These are phyloP conservation scores for Leishmania guyanensis DNA, from an alignment of 208 protist genomes.

Conservation along the genomic window DNA sequence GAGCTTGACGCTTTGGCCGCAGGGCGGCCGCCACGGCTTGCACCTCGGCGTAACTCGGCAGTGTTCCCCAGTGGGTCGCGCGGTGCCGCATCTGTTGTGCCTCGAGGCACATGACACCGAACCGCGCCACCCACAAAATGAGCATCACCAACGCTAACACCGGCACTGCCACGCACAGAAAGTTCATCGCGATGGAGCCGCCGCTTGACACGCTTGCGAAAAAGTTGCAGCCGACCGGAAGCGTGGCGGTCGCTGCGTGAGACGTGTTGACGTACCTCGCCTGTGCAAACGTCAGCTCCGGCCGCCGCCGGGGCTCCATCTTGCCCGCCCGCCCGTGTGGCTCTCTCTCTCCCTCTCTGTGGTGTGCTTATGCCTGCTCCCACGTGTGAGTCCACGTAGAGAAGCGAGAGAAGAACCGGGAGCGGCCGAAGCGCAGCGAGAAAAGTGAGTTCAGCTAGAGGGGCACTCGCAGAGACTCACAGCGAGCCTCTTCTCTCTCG, in stretches of 20 bases:
- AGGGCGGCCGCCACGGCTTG: conserved; percentile 10
- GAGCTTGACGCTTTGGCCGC: not conserved
- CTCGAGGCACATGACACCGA: conserved; percentile 5
- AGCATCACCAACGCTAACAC: conserved; percentile 29
- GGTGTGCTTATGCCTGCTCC: not conserved
- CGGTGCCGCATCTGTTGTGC: conserved; percentile 10
- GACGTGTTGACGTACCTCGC: conserved; percentile 26
- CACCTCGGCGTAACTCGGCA: conserved; percentile 24
- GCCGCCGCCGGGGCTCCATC: conserved; percentile 22
- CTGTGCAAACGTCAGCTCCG: conserved; percentile 26
- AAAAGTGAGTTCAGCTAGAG: not conserved
- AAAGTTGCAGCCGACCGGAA: conserved; percentile 18
- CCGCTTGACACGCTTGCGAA: conserved; percentile 21
- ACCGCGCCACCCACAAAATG: conserved; percentile 26
- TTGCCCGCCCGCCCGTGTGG: not conserved
- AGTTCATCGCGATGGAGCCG: conserved; percentile 24
- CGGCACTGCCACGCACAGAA: conserved; percentile 17
- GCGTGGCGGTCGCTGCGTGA: conserved; percentile 19
- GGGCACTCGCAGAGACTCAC: not conserved
- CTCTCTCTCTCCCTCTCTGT: not conserved
- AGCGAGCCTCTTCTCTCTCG: not conserved
- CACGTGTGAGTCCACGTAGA: not conserved
- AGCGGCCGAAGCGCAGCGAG: not conserved
- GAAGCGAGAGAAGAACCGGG: not conserved
- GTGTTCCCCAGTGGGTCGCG: conserved; percentile 16